These are phyloP conservation scores for Calycina herbarum DNA, from an alignment of 2,329 filamentous ascomycete genomes.

Conservation along the genomic window DNA sequence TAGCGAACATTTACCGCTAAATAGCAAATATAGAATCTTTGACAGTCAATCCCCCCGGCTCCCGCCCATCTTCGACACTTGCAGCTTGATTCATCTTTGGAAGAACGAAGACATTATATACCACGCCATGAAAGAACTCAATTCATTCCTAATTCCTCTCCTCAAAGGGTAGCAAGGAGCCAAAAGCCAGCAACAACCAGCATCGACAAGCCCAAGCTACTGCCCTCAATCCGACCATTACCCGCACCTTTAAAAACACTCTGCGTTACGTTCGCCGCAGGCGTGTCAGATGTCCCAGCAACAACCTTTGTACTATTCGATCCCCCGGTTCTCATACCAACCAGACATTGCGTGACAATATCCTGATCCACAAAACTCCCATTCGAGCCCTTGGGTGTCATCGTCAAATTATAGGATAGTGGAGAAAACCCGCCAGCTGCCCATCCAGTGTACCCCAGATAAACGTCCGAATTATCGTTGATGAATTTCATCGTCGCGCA, in stretches of 20 bases:
- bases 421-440: slow-evolving; percentile 34
- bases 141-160: neutral
- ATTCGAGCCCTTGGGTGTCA: slow-evolving; percentile 17
- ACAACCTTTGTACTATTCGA: slow-evolving; percentile 7
- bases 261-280: neutral
- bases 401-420: slow-evolving; percentile 10
- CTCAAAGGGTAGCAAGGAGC: neutral
- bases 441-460: slow-evolving; percentile 42
- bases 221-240: neutral
- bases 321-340: slow-evolving; percentile 20
- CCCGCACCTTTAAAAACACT: neutral
- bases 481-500: slow-evolving; percentile 24
- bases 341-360: slow-evolving; percentile 26
- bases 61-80: too few species aligned
- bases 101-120: too few species aligned
- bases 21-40: too few species aligned
- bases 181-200: neutral
- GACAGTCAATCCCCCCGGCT: too few species aligned
- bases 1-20: too few species aligned
- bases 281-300: neutral
- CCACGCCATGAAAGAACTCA: too few species aligned
- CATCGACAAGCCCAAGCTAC: neutral
- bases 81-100: too few species aligned
- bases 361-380: slow-evolving; percentile 25
- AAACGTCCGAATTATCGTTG: slow-evolving; percentile 40